These are phyloP conservation scores for Fusarium pseudocircinatum DNA, from an alignment of 2,329 filamentous ascomycete species.

Conservation along the genomic window DNA sequence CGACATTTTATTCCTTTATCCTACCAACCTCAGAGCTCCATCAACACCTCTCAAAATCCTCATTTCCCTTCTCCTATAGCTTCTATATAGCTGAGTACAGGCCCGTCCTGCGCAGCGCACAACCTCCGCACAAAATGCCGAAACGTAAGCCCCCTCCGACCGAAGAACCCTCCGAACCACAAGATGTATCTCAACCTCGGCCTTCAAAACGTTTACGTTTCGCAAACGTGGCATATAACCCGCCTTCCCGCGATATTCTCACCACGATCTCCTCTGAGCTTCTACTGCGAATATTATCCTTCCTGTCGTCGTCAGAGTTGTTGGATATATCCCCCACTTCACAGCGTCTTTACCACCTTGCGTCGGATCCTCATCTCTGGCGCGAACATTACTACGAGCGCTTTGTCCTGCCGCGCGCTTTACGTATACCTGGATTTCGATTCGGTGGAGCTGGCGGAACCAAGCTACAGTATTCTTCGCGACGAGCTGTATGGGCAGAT, in stretches of 20 bases:
- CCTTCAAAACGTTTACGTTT: conserved; percentile 39
- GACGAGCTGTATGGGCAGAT: conserved; percentile 57
- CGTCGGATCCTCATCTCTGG: conserved; percentile 89
- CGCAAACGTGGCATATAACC: conserved; percentile 7
- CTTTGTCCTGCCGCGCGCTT: conserved; percentile 84
- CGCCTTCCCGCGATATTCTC: conserved; percentile 64
- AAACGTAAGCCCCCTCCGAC: conserved; percentile 39
- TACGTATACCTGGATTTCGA: conserved; percentile 75
- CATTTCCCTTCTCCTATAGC: neutral
- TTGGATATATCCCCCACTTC: conserved; percentile 74
- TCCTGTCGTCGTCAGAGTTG: conserved; percentile 75
- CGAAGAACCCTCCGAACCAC: conserved; percentile 10
- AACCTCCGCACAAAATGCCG: conserved; percentile 26
- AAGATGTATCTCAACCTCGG: conserved; percentile 5
- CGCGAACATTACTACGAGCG: conserved; percentile 86
- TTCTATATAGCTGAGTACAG: conserved; percentile 3
- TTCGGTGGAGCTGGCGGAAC: conserved; percentile 44
- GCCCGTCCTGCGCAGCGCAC: conserved; percentile 19
- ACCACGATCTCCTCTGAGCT: conserved; percentile 87
- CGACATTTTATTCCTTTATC: conserved; percentile 34
- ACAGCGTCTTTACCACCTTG: conserved; percentile 75
- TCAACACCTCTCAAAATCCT: neutral
- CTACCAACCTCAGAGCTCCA: neutral
- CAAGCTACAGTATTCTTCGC: conserved; percentile 58
- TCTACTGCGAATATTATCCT: conserved; percentile 83